Evolutionary conservation across 2,329 filamentous ascomycete genomes (phyloP).

Genomic region (Didymella sp.): DNA sequence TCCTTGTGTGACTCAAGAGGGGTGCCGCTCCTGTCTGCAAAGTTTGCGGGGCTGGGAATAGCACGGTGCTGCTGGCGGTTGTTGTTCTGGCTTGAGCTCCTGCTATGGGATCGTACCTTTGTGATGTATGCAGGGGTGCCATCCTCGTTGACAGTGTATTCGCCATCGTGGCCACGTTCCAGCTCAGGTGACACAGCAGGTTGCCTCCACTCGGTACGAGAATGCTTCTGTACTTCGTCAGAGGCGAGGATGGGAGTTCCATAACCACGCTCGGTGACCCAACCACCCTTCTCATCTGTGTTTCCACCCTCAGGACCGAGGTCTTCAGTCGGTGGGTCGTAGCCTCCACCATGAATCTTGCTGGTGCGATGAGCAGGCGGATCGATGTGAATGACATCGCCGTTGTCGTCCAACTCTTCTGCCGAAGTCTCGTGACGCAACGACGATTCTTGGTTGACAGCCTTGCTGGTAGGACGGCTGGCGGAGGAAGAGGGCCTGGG

Average conservation of each 20-base stretch:
- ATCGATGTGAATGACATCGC: conserved; percentile 78
- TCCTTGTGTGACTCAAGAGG: conserved; percentile 88
- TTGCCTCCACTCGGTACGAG: conserved; percentile 70
- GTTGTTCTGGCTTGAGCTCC: conserved; percentile 59
- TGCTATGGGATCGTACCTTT: conserved; percentile 61
- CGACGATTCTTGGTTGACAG: conserved; percentile 58
- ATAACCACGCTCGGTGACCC: conserved; percentile 67
- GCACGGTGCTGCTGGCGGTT: conserved; percentile 61
- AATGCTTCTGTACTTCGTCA: conserved; percentile 82
- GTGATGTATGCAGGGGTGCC: conserved; percentile 52
- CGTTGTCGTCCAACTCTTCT: conserved; percentile 58
- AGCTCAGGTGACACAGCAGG: conserved; percentile 80
- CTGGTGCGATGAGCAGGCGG: conserved; percentile 61
- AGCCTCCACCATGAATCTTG: conserved; percentile 58
- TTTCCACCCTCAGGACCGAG: conserved; percentile 56
- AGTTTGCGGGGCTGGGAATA: conserved; percentile 48
- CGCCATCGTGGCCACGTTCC: conserved; percentile 62
- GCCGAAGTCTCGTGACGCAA: conserved; percentile 58
- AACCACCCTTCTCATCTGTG: conserved; percentile 56
- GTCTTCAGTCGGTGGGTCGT: conserved; percentile 61
- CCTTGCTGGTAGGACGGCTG: conserved; percentile 55
- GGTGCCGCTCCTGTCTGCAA: conserved; percentile 62
- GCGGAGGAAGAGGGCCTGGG: conserved; percentile 63
- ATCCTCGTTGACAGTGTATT: conserved; percentile 58
- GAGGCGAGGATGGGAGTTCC: conserved; percentile 84